phyloP scores from a whole-genome alignment of 225 moss, liverwort and hornwort genomes.

The Asterella californica region DNA sequence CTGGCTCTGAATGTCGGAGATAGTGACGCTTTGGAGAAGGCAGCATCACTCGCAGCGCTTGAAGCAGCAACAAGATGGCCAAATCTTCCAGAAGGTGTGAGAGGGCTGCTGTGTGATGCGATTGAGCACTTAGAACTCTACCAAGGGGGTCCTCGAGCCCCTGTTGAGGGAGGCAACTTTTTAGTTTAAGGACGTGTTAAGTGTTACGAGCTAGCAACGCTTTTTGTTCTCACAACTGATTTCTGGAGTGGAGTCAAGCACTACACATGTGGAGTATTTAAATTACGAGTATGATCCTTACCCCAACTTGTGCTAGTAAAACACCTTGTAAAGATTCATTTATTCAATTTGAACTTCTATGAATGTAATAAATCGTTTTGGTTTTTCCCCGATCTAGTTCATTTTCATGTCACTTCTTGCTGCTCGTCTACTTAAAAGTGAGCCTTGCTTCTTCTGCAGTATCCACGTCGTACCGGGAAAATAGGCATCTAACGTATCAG shows the following conservation, averaged over 20 bases:
- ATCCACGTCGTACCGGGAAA: background rate
- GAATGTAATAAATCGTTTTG: slow-evolving; percentile 24
- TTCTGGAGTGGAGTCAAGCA: slow-evolving; percentile 23
- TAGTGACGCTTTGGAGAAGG: slow-evolving; percentile 40
- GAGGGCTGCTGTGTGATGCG: slow-evolving; percentile 33
- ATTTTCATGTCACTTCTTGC: background rate
- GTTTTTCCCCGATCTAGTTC: background rate
- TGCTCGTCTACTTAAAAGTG: background rate
- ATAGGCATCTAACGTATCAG: too few relatives aligned
- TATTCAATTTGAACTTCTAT: slow-evolving; percentile 31
- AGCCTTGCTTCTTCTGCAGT: background rate
- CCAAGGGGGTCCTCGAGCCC: slow-evolving; percentile 31
- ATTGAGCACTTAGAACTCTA: slow-evolving; percentile 42
- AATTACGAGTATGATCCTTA: slow-evolving; percentile 27
- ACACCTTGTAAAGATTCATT: slow-evolving; percentile 53
- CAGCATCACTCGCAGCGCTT: slow-evolving; percentile 32
- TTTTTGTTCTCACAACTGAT: slow-evolving; percentile 9
- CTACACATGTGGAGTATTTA: slow-evolving; percentile 24
- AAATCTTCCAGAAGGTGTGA: slow-evolving; percentile 33
- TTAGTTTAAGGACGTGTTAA: slow-evolving; percentile 25
- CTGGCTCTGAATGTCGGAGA: slow-evolving; percentile 47
- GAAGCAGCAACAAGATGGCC: slow-evolving; percentile 37
- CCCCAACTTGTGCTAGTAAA: slow-evolving; percentile 27
- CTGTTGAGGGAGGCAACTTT: slow-evolving; percentile 36
- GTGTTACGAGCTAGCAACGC: slow-evolving; percentile 5